Percentiles rank a stretch among this genome's conserved stretches.
Conservation (phyloP, 495 filamentous ascomycete genomes). For the Podospora sp. region DNA sequence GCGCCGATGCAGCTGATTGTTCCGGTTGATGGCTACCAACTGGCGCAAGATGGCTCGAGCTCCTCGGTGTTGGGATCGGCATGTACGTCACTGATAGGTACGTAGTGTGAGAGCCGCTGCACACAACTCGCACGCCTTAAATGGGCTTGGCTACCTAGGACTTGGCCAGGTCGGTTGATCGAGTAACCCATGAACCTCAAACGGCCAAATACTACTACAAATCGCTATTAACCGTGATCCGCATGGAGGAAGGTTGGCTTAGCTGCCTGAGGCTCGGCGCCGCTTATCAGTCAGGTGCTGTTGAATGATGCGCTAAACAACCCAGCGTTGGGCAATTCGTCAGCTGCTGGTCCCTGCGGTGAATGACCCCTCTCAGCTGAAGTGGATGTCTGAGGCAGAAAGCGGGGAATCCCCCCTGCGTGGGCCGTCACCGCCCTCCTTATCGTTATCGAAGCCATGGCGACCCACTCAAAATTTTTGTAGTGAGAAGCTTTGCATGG, state of each 20-base stretch:
- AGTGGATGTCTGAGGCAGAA: not conserved
- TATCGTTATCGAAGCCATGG: slow-evolving; percentile 36
- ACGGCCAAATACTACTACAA: not conserved
- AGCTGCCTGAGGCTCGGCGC: not conserved
- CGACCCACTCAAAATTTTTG: slow-evolving; percentile 38
- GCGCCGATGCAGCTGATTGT: not conserved
- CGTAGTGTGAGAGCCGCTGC: slow-evolving; percentile 11
- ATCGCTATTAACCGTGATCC: too few species aligned
- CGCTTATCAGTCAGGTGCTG: not conserved
- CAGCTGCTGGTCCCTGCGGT: not conserved
- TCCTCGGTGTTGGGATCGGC: slow-evolving; percentile 11
- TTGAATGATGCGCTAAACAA: not conserved
- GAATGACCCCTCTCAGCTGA: not conserved
- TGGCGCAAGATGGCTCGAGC: slow-evolving; percentile 9
- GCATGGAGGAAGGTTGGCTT: not conserved
- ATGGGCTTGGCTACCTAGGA: not conserved
- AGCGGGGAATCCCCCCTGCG: not conserved
- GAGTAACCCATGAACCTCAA: not conserved
- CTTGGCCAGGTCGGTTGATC: not conserved
- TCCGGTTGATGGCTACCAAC: not conserved
- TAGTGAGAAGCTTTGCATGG: slow-evolving; percentile 26
- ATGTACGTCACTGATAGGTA: slow-evolving; percentile 16
- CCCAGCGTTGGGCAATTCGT: not conserved
- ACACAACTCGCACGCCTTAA: not conserved
- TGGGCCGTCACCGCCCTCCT: slow-evolving; percentile 27